Evolutionary conservation across 805 yeast genomes (phyloP).

Genomic region (Kluyveromyces nonfermentans): DNA sequence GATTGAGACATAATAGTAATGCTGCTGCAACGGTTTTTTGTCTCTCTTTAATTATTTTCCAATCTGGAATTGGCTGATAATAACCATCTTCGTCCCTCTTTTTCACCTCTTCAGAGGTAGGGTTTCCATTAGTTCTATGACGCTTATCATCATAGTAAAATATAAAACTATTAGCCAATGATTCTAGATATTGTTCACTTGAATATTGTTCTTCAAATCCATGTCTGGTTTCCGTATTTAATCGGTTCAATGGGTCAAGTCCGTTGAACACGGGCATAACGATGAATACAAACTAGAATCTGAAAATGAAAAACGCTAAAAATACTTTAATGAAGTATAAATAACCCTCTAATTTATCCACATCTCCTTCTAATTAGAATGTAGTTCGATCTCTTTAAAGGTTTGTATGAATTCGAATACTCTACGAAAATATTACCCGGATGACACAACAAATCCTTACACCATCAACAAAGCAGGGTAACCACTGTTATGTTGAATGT

Average conservation of each 20-base stretch:
- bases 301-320: background rate
- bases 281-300: background rate
- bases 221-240: slow-evolving; percentile 53
- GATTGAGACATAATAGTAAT: slow-evolving; percentile 75
- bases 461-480: background rate
- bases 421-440: background rate
- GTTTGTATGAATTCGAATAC: background rate
- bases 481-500: background rate
- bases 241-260: slow-evolving; percentile 35
- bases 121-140: slow-evolving; percentile 83
- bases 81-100: slow-evolving; percentile 34
- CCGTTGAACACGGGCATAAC: slow-evolving; percentile 25
- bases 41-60: slow-evolving; percentile 86
- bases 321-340: background rate
- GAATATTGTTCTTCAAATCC: slow-evolving; percentile 53
- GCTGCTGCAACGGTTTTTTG: slow-evolving; percentile 93
- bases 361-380: too few species aligned
- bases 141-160: slow-evolving; percentile 88
- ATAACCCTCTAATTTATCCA: too few species aligned
- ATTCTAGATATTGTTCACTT: slow-evolving; percentile 42
- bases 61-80: slow-evolving; percentile 70
- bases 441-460: background rate
- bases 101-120: slow-evolving; percentile 49
- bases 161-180: slow-evolving; percentile 58
- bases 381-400: too few species aligned